Percentiles rank a stretch among this genome's conserved stretches.
Evolutionary conservation across 768 basidiomycete genomes (phyloP).

Genomic region (Suillus clintonianus): DNA sequence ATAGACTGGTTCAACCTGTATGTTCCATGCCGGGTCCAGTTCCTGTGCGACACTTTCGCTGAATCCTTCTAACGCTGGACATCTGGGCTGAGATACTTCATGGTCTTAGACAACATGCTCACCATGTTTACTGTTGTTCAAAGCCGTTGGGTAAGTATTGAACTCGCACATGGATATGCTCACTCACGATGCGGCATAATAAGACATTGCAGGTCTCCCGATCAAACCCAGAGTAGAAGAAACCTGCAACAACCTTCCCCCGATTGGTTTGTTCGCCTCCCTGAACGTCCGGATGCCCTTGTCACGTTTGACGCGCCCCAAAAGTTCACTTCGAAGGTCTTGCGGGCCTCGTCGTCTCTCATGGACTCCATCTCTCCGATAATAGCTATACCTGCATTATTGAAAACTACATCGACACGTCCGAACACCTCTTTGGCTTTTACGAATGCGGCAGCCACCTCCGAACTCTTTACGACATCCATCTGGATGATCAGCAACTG

Average conservation of each 20-base stretch:
- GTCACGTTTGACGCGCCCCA: constrained; percentile 34
- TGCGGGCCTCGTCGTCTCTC: constrained; percentile 30
- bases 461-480: constrained; percentile 30
- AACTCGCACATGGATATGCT: background rate
- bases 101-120: background rate
- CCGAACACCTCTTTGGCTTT: constrained; percentile 33
- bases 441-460: constrained; percentile 30
- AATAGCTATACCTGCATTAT: constrained; percentile 35
- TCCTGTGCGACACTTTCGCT: constrained; percentile 25
- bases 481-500: constrained; percentile 26
- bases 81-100: background rate
- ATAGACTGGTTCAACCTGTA: constrained; percentile 18
- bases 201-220: constrained; percentile 7
- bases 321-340: constrained; percentile 40
- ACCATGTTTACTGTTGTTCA: constrained; percentile 9
- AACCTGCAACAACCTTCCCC: constrained; percentile 38
- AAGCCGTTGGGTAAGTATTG: background rate
- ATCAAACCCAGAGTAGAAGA: constrained; percentile 28
- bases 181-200: constrained; percentile 30
- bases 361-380: constrained; percentile 37
- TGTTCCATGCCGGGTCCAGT: constrained; percentile 31
- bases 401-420: constrained; percentile 39
- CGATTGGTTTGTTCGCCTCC: constrained; percentile 36
- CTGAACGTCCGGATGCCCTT: constrained; percentile 35
- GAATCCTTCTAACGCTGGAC: constrained; percentile 30